These are phyloP conservation scores for Lecanicillium sp. DNA, from an alignment of 2,329 filamentous ascomycete species.

Conservation along the genomic window DNA sequence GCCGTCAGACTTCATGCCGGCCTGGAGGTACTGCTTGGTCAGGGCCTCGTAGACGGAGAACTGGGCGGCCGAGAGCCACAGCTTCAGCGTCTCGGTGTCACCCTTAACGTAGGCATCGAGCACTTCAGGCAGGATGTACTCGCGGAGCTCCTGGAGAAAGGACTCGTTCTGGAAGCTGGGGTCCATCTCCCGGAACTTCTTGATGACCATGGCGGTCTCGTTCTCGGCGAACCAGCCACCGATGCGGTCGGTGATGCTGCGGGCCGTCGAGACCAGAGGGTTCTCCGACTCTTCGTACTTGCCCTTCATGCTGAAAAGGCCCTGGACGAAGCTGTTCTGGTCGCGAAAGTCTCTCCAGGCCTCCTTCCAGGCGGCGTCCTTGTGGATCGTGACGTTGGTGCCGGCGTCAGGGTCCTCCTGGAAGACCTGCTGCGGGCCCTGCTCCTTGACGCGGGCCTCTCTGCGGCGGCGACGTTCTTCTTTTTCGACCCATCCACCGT, in stretches of 20 bases:
- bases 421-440: slow-evolving; percentile 51
- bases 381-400: slow-evolving; percentile 90
- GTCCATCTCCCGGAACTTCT: slow-evolving; percentile 95
- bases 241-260: slow-evolving; percentile 87
- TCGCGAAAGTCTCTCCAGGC: slow-evolving; percentile 97
- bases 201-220: slow-evolving; percentile 95
- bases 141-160: slow-evolving; percentile 89
- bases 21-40: slow-evolving; percentile 90
- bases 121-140: slow-evolving; percentile 96
- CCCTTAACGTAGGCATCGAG: slow-evolving; percentile 98
- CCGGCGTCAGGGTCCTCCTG: slow-evolving; percentile 91
- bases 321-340: slow-evolving; percentile 79
- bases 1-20: slow-evolving; percentile 89
- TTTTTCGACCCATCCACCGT: slow-evolving; percentile 95
- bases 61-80: slow-evolving; percentile 94
- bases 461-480: slow-evolving; percentile 81
- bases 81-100: slow-evolving; percentile 80
- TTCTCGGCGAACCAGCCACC: slow-evolving; percentile 98
- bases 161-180: slow-evolving; percentile 91
- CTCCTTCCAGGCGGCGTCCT: slow-evolving; percentile 96
- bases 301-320: slow-evolving; percentile 77
- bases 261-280: slow-evolving; percentile 84
- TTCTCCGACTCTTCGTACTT: slow-evolving; percentile 97
- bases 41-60: slow-evolving; percentile 96
- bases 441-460: slow-evolving; percentile 64